These are phyloP conservation scores for Leavenworthia alabamica DNA, from an alignment of 345 rosid genomes.

Conservation along the genomic window DNA sequence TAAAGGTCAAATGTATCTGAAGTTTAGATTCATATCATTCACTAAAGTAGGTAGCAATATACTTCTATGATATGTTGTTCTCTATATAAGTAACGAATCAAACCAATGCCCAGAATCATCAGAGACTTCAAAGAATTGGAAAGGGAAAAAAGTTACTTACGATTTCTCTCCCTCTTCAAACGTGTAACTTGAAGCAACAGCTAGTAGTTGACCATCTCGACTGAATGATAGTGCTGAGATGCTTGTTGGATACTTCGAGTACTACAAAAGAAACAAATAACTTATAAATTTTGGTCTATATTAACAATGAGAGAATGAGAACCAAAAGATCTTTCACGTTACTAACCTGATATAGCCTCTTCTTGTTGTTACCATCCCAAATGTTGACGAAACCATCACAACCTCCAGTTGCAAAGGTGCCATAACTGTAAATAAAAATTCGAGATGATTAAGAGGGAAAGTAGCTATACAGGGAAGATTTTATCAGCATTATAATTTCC, in stretches of 20 bases:
- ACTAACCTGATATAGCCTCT: constrained; percentile 89
- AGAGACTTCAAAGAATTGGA: background rate
- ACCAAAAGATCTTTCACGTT: background rate
- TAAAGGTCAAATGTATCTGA: background rate
- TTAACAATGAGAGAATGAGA: background rate
- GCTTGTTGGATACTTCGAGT: constrained; percentile 86
- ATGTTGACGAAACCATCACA: constrained; percentile 96
- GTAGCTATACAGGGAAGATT: background rate
- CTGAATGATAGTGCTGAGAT: constrained; percentile 91
- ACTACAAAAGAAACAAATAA: constrained; percentile 43
- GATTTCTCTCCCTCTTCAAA: constrained; percentile 93
- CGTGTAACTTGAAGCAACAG: constrained; percentile 97
- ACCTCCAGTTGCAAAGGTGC: constrained; percentile 98
- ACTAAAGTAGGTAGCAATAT: background rate
- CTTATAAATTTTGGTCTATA: background rate
- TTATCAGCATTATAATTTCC: background rate
- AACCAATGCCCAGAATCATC: background rate
- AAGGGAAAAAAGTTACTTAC: constrained; percentile 37
- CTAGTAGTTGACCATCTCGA: constrained; percentile 88
- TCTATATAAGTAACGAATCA: background rate
- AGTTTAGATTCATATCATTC: background rate
- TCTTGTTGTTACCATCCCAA: constrained; percentile 99
- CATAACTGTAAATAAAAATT: constrained; percentile 55
- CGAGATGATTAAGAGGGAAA: constrained; percentile 3
- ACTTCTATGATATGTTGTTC: background rate